Conservation (phyloP, 805 yeast species). For the Zygosaccharomyces pseudorouxii region DNA sequence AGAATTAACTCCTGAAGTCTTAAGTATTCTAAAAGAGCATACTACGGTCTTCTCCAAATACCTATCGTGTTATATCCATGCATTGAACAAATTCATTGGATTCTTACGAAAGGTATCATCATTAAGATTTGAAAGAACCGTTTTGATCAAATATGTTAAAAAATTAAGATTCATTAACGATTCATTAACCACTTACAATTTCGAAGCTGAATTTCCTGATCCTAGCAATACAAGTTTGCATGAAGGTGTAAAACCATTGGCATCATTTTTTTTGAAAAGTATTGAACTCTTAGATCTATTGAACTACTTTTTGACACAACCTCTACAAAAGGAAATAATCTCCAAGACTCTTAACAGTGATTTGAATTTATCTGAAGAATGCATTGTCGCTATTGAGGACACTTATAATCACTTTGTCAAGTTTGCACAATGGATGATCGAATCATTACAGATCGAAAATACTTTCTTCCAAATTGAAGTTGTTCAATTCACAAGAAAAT, state of each 20-base stretch:
- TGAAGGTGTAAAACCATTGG: slow-evolving; percentile 19
- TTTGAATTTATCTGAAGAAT: slow-evolving; percentile 21
- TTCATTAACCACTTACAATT: slow-evolving; percentile 14
- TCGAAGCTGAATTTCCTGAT: slow-evolving; percentile 1
- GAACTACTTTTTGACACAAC: slow-evolving; percentile 32
- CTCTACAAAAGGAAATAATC: slow-evolving; percentile 33
- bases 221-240: slow-evolving; percentile 3
- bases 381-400: slow-evolving; percentile 27
- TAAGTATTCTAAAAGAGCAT: slow-evolving; percentile 6
- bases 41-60: slow-evolving; percentile 22
- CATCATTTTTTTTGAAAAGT: slow-evolving; percentile 23
- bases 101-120: slow-evolving; percentile 30
- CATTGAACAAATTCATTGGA: slow-evolving; percentile 32
- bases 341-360: slow-evolving; percentile 33
- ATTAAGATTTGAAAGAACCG: slow-evolving; percentile 32
- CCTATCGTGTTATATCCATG: slow-evolving; percentile 28
- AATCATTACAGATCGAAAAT: slow-evolving; percentile 23
- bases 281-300: slow-evolving; percentile 31
- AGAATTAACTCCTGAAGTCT: slow-evolving; percentile 5
- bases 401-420: slow-evolving; percentile 33
- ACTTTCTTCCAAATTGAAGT: slow-evolving; percentile 27
- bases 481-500: slow-evolving; percentile 29
- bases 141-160: slow-evolving; percentile 34
- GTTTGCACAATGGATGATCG: slow-evolving; percentile 36
- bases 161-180: slow-evolving; percentile 34